Conservation (phyloP, 108 stramenopile species). For the Skeletonema grethae region DNA sequence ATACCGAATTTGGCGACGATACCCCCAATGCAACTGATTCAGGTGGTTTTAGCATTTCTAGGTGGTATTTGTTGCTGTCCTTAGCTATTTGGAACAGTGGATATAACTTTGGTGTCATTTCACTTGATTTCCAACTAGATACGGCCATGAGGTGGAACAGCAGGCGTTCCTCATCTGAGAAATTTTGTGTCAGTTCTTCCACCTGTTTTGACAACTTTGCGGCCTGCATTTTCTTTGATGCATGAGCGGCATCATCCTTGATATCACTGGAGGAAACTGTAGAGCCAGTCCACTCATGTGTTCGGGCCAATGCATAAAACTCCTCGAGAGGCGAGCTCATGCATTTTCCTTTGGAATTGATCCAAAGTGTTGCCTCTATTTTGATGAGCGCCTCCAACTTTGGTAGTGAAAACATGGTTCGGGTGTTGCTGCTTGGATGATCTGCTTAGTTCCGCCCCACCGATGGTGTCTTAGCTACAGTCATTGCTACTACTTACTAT, state of each 20-base stretch:
- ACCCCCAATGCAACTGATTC: neutral
- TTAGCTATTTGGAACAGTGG: conserved; percentile 11
- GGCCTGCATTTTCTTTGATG: neutral
- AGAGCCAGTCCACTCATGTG: neutral
- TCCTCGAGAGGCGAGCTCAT: neutral
- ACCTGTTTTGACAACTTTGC: neutral
- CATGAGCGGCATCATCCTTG: neutral
- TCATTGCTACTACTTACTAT: no score
- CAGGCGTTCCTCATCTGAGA: conserved; percentile 14
- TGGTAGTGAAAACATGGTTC: neutral
- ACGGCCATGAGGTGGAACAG: conserved; percentile 20
- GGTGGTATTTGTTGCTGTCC: neutral
- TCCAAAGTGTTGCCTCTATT: neutral
- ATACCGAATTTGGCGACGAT: neutral
- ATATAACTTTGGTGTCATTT: conserved; percentile 11
- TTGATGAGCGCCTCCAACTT: conserved; percentile 3
- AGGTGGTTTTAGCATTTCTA: conserved; percentile 13
- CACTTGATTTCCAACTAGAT: neutral
- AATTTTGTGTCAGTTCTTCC: conserved; percentile 1
- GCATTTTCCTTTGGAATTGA: conserved; percentile 3
- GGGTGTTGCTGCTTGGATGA: neutral
- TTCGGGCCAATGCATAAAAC: neutral
- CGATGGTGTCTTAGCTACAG: no score
- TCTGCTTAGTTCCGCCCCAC: neutral
- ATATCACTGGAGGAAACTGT: neutral